Percentiles rank a stretch among this genome's conserved stretches.
Evolutionary conservation across 257 asterid species (phyloP).

Genomic region (Solanum arcanum): DNA sequence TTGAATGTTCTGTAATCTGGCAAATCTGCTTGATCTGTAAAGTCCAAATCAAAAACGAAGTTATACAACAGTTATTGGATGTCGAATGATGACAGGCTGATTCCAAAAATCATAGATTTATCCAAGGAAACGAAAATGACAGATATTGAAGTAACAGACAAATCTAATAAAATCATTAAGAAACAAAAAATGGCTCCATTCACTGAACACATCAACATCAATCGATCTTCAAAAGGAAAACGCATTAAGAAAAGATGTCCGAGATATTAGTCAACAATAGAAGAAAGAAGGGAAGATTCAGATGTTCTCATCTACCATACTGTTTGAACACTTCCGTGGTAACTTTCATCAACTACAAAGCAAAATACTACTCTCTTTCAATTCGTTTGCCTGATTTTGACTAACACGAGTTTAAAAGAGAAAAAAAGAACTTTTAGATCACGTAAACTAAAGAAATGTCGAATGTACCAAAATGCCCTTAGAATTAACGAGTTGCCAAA

Average conservation of each 20-base stretch:
- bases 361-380: not conserved
- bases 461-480: not conserved
- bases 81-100: not conserved
- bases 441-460: not conserved
- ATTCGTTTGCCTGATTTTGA: not conserved
- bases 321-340: not conserved
- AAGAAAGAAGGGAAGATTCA: not conserved
- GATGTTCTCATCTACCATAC: not conserved
- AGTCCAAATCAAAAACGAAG: not conserved
- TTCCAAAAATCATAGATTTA: not conserved
- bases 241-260: not conserved
- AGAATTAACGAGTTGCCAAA: not conserved
- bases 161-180: not conserved
- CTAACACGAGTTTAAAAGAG: not conserved
- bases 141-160: not conserved
- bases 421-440: not conserved
- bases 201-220: not conserved
- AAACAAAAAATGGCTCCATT: not conserved
- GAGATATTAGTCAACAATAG: not conserved
- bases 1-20: constrained; percentile 26
- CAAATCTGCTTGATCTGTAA: constrained; percentile 46
- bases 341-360: not conserved
- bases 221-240: not conserved
- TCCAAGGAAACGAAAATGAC: not conserved
- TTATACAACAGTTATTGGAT: not conserved